phyloP scores from a whole-genome alignment of 2,329 filamentous ascomycete species.

The Thermomyces lanuginosus region DNA sequence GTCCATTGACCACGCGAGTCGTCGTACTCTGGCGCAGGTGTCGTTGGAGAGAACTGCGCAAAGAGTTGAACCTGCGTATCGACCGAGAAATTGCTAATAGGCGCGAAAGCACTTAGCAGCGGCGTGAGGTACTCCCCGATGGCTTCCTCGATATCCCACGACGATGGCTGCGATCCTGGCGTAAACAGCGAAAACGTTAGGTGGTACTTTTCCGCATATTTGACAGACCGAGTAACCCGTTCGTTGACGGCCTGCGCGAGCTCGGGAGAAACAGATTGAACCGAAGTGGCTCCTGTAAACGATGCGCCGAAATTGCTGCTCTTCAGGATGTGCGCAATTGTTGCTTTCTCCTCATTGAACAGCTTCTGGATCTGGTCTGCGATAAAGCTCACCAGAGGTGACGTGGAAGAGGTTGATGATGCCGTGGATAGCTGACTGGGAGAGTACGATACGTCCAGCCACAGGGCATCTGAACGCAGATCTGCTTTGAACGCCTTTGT shows the following conservation, averaged over 20 bases:
- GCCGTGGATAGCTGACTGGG: conserved; percentile 50
- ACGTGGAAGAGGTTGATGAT: conserved; percentile 55
- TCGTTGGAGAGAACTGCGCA: conserved; percentile 50
- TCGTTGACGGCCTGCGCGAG: conserved; percentile 43
- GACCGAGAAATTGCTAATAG: conserved; percentile 88
- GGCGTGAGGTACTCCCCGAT: conserved; percentile 68
- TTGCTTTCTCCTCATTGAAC: conserved; percentile 77
- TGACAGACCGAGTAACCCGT: conserved; percentile 69
- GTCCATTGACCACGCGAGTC: conserved; percentile 42
- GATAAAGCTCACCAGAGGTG: conserved; percentile 58
- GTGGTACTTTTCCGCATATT: conserved; percentile 87
- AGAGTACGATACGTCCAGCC: conserved; percentile 63
- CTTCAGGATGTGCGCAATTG: conserved; percentile 59
- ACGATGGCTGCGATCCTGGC: conserved; percentile 57
- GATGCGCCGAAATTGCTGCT: conserved; percentile 25
- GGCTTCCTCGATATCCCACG: conserved; percentile 79
- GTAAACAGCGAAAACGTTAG: conserved; percentile 92
- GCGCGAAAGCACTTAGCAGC: conserved; percentile 58
- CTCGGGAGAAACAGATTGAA: conserved; percentile 27
- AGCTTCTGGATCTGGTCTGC: conserved; percentile 60
- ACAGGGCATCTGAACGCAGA: conserved; percentile 51
- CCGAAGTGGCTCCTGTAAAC: conserved; percentile 15
- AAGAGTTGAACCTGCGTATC: conserved; percentile 95
- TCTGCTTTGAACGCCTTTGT: conserved; percentile 39
- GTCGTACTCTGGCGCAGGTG: conserved; percentile 41